Evolutionary conservation across 257 asterid species (phyloP).

Genomic region (Nemophila menziesii): DNA sequence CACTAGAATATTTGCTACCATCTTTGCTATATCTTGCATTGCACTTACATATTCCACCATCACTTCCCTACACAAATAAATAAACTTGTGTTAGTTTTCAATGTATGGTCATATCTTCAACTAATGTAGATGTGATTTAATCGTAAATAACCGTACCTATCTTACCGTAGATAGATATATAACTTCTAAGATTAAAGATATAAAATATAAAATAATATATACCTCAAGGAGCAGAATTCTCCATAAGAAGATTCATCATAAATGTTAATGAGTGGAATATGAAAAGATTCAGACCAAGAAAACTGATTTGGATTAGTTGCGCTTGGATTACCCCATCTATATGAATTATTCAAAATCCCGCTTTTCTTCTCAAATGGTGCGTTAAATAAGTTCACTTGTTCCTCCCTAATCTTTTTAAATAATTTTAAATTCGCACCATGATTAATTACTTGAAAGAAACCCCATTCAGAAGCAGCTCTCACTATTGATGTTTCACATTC

Average conservation of each 20-base stretch:
- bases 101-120: too few species aligned
- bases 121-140: too few species aligned
- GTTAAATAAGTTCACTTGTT: slow-evolving; percentile 35
- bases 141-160: too few species aligned
- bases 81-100: too few species aligned
- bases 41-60: slow-evolving; percentile 45
- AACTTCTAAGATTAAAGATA: too few species aligned
- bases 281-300: slow-evolving; percentile 76
- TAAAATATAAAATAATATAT: too few species aligned
- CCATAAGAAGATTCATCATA: slow-evolving; percentile 37
- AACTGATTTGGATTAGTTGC: slow-evolving; percentile 41
- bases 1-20: slow-evolving; percentile 32
- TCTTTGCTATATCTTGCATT: slow-evolving; percentile 49
- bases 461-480: slow-evolving; percentile 60
- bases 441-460: slow-evolving; percentile 56
- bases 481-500: slow-evolving; percentile 24
- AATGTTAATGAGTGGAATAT: slow-evolving; percentile 41
- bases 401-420: slow-evolving; percentile 28
- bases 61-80: slow-evolving; percentile 58
- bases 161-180: too few species aligned
- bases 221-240: slow-evolving; percentile 49
- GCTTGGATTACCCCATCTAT: slow-evolving; percentile 56
- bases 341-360: slow-evolving; percentile 44
- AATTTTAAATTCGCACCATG: slow-evolving; percentile 41
- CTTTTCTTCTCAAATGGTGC: slow-evolving; percentile 40